Base-by-base conservation (phyloP, 208 protist genomes). In the Leishmania braziliensis region DNA sequence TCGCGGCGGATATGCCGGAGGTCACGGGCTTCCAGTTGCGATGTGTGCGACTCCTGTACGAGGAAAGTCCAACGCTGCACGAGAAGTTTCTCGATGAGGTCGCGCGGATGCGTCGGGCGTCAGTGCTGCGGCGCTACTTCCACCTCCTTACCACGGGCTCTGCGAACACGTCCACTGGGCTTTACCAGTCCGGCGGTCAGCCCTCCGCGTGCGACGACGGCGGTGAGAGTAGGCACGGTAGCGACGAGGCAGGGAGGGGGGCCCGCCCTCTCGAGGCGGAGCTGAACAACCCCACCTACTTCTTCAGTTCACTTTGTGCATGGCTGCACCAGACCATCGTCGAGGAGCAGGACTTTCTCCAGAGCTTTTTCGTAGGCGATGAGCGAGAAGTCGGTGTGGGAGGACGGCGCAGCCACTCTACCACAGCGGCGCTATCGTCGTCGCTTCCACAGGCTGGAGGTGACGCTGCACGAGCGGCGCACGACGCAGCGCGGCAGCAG, bases 251-350 rank as follows among this genome's bases (percentile, higher is more conserved):
- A 5, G 81, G 66, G 69, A 82, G 83, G 82, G 89, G 90, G 12
- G 36, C 65, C 8, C 89, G 91, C 29, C 93, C 95, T 20, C 84
- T 97, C 16, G 93, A 97, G 77, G 91, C 92, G 81, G 95, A 95
- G 77, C 87, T 96, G 51, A 82, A 91, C 79, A 91, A 96, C 70
- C 93, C 93, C 5, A 85, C 93, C 16, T 92, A 91, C 74, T 97
- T 97, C 75, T 97, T 95, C 62, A 90, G 91, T 77, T 88, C 91
- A 5, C 82, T 97, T 36, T 96, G 95, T 68, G 95, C 95, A 18
- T 97, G 92, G 91, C 79, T 96, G 78, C 93, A 97, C 78, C 93
- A 97, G 77, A 91, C 84, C 26, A 93, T 95, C 74, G 95, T 91
- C 0, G 91, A 94, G 78, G 95, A 97, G 85, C 77, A 90, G 26